Conservation (phyloP, 148 eudicot genomes). For the Talinum fruticosum region DNA sequence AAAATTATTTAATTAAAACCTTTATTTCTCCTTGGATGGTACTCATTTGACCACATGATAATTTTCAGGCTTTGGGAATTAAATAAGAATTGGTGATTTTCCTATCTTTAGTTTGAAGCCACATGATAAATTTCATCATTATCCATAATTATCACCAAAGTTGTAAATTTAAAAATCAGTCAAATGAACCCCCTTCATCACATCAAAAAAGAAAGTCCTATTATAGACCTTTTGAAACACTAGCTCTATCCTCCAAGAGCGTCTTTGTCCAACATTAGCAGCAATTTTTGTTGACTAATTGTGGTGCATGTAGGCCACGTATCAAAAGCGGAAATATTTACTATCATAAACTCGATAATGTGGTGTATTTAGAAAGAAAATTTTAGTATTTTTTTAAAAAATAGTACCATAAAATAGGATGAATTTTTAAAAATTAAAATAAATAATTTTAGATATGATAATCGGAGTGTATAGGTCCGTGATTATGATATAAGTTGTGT, state of each 20-base stretch:
- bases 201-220: background rate
- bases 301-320: background rate
- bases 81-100: background rate
- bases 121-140: background rate
- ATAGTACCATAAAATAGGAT: too few relatives aligned
- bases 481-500: too few relatives aligned
- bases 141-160: background rate
- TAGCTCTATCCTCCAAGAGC: background rate
- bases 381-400: too few relatives aligned
- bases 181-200: background rate
- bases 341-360: too few relatives aligned
- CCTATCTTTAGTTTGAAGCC: background rate
- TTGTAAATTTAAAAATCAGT: background rate
- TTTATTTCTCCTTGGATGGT: too few relatives aligned
- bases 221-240: background rate
- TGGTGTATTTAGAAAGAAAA: too few relatives aligned
- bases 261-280: background rate
- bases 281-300: background rate
- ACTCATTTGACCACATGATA: too few relatives aligned
- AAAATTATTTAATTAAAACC: too few relatives aligned
- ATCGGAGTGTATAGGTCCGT: too few relatives aligned
- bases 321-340: background rate
- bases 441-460: too few relatives aligned
- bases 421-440: too few relatives aligned
- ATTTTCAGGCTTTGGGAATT: too few relatives aligned